Percentiles rank a stretch among this genome's conserved stretches.
These are phyloP conservation scores for Kazachstania kunashirensis DNA, from an alignment of 805 yeast genomes.

Conservation along the genomic window DNA sequence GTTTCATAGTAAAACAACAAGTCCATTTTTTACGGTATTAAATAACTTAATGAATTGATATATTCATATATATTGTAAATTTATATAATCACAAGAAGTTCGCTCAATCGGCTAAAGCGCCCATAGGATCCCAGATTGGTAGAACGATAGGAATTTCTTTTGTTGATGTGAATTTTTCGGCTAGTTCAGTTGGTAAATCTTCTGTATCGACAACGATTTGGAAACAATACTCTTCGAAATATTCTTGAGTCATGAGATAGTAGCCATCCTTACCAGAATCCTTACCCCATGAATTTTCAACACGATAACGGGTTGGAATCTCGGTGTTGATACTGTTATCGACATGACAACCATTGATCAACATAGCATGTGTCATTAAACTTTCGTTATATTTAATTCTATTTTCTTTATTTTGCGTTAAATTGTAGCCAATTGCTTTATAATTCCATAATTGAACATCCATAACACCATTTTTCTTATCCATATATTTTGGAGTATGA, in stretches of 20 bases:
- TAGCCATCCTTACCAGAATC: slow-evolving; percentile 59
- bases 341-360: slow-evolving; percentile 69
- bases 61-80: no score
- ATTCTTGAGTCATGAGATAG: slow-evolving; percentile 62
- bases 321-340: slow-evolving; percentile 38
- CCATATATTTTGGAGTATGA: slow-evolving; percentile 74
- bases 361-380: slow-evolving; percentile 87
- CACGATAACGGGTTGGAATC: slow-evolving; percentile 57
- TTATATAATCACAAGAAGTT: no score
- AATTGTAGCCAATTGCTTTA: slow-evolving; percentile 44
- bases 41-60: no score
- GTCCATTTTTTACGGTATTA: no score
- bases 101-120: slow-evolving; percentile 48
- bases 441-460: slow-evolving; percentile 64
- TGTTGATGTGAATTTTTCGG: slow-evolving; percentile 29
- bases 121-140: slow-evolving; percentile 76
- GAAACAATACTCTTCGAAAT: slow-evolving; percentile 65
- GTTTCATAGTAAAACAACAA: no score
- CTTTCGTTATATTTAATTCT: slow-evolving; percentile 63
- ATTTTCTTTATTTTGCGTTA: slow-evolving; percentile 51
- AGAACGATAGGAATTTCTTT: slow-evolving; percentile 44
- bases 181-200: slow-evolving; percentile 37
- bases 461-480: slow-evolving; percentile 56
- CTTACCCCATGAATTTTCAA: slow-evolving; percentile 72
- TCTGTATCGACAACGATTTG: slow-evolving; percentile 54